These are phyloP conservation scores for Cladosporium cucumerinum DNA, from an alignment of 2,329 filamentous ascomycete species.

Conservation along the genomic window DNA sequence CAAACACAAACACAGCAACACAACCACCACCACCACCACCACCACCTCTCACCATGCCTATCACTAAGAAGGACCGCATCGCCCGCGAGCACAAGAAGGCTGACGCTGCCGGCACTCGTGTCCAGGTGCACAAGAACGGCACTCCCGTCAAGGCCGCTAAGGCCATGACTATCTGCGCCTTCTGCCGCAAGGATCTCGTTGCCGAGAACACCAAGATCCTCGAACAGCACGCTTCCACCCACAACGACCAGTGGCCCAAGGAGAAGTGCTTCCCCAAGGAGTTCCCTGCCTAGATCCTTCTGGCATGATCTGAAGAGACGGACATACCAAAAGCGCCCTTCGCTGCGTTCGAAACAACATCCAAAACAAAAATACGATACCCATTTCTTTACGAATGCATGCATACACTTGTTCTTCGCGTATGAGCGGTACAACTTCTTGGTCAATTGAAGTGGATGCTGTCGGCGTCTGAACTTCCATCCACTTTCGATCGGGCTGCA, in stretches of 20 bases:
- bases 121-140: conserved; percentile 54
- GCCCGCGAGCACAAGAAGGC: conserved; percentile 56
- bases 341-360: background rate
- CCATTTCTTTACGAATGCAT: conserved; percentile 13
- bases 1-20: background rate
- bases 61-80: conserved; percentile 52
- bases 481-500: background rate
- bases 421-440: background rate
- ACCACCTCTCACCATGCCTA: conserved; percentile 39
- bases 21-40: background rate
- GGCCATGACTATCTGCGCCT: conserved; percentile 44
- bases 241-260: conserved; percentile 53
- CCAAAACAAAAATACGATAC: conserved; percentile 3
- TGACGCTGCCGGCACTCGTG: conserved; percentile 53
- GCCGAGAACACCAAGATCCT: conserved; percentile 38
- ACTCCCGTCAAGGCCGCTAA: conserved; percentile 54
- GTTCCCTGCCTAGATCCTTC: conserved; percentile 28
- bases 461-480: background rate
- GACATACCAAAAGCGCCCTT: background rate
- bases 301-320: background rate
- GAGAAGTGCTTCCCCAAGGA: conserved; percentile 59
- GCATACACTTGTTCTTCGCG: background rate
- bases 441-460: background rate
- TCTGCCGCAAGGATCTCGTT: conserved; percentile 32
- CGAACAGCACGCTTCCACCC: conserved; percentile 52